Base-by-base conservation (phyloP, 106 monocot species). In the Dendrobium nobile region DNA sequence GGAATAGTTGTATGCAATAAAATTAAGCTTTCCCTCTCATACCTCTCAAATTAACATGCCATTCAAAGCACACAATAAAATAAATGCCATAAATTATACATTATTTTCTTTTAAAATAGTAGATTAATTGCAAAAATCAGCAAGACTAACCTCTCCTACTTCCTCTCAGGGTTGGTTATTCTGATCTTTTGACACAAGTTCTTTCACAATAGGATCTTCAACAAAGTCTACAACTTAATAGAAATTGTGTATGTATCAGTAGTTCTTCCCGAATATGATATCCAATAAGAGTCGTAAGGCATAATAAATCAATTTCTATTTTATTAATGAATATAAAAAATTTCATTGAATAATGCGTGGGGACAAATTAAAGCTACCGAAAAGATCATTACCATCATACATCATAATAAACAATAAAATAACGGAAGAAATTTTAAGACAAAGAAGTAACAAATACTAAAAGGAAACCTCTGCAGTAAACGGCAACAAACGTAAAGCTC, bases 401-500 rank as follows among this genome's bases (percentile, higher is more conserved):
- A 51, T 51, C 51, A 51, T 51, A 51, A 41, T 24, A 27, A n/a
- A 27, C 26, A 76, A 9, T 16, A 48, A 47, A 48, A 26, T 26
- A 48, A 76, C 7, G 24, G 19, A 47, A 5, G 9, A 19, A 76
- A 47, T 51, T 51, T 51, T 28, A 26, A 19, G 18, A 27, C 5
- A 47, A 76, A 48, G 11, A 27, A 47, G 22, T 5, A 47, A 24
- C 7, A 61, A 76, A 76, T 6, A 76, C 3, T 10, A 9, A 9
- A 26, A 47, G 48, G 9, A 48, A 84, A 96, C 96, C 97, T 91
- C 80, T 89, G 87, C 59, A 98, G 64, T 79, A 91, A 79, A 61
- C 92, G 81, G 84, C 89, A 98, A 67, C 98, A 95, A 77, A 90
- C 75, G 51, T 95, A 91, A 82, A 98, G 84, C 80, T 98, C 98